Percentiles rank a stretch among this genome's conserved stretches.
Evolutionary conservation across 2,329 filamentous ascomycete genomes (phyloP).

Genomic region (Botryosphaeria dothidea): DNA sequence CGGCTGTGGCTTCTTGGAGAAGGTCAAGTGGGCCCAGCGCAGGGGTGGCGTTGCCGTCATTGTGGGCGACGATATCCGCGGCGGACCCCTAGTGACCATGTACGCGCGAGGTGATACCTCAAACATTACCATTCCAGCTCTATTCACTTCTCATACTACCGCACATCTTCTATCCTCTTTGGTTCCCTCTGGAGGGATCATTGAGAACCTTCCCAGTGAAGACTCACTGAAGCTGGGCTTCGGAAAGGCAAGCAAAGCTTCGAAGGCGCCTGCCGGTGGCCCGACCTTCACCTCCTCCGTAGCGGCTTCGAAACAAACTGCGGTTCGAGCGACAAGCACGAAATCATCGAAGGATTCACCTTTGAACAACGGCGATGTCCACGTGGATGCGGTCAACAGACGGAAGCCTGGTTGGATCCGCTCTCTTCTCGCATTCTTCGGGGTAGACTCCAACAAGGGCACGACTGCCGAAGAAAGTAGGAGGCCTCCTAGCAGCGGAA

Average conservation of each 20-base stretch:
- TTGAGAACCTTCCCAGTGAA: constrained; percentile 61
- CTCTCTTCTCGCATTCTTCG: constrained; percentile 47
- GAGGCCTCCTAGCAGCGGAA: constrained; percentile 71
- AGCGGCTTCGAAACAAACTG: constrained; percentile 32
- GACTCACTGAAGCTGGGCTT: constrained; percentile 45
- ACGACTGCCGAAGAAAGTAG: constrained; percentile 52
- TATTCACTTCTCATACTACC: constrained; percentile 94
- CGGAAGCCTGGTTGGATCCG: constrained; percentile 48
- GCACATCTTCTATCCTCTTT: constrained; percentile 89
- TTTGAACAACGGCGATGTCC: not conserved
- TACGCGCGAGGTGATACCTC: constrained; percentile 96
- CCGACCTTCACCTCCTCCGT: constrained; percentile 31
- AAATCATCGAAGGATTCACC: not conserved
- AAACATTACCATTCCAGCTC: constrained; percentile 87
- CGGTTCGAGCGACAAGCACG: not conserved
- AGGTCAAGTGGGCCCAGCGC: constrained; percentile 94
- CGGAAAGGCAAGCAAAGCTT: constrained; percentile 23
- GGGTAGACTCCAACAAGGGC: constrained; percentile 33
- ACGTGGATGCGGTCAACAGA: constrained; percentile 16
- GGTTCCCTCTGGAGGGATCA: constrained; percentile 66
- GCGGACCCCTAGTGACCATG: constrained; percentile 92
- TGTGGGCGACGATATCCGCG: constrained; percentile 88
- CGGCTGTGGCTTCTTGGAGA: constrained; percentile 94
- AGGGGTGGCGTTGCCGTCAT: constrained; percentile 87
- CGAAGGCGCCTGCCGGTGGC: constrained; percentile 25